Conservation (phyloP, 768 basidiomycete species). For the Punctularia strigosozonata region DNA sequence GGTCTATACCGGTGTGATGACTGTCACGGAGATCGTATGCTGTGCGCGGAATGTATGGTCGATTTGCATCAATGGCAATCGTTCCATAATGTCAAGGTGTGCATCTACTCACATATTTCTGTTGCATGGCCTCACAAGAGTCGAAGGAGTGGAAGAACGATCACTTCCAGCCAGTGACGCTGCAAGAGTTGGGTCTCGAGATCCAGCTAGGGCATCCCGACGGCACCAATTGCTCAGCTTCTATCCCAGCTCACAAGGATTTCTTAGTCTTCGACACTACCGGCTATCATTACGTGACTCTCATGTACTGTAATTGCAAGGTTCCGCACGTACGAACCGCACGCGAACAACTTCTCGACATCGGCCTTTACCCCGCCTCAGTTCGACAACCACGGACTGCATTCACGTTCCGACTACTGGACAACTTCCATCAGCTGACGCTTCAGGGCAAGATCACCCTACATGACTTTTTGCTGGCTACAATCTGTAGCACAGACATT, state of each 20-base stretch:
- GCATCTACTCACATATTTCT: neutral
- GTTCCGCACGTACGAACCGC: too few species aligned
- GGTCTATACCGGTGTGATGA: neutral
- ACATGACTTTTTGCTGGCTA: neutral
- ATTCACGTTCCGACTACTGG: neutral
- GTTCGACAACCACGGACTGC: neutral
- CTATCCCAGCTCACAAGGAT: neutral
- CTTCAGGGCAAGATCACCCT: neutral
- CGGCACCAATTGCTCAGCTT: neutral
- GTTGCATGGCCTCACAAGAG: neutral
- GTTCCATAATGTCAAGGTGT: neutral
- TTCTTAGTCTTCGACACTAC: neutral
- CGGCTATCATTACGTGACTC: neutral
- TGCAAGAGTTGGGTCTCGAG: neutral
- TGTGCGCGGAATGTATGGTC: neutral
- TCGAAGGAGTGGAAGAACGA: neutral
- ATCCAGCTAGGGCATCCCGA: neutral
- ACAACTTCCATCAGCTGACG: neutral
- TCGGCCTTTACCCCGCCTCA: neutral
- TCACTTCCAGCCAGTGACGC: neutral
- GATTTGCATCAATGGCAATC: neutral
- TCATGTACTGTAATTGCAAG: neutral
- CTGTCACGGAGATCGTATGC: neutral
- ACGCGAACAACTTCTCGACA: neutral
- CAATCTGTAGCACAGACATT: too few species aligned